Conservation (phyloP, 2,329 filamentous ascomycete species). For the Fusarium sarcochroum region DNA sequence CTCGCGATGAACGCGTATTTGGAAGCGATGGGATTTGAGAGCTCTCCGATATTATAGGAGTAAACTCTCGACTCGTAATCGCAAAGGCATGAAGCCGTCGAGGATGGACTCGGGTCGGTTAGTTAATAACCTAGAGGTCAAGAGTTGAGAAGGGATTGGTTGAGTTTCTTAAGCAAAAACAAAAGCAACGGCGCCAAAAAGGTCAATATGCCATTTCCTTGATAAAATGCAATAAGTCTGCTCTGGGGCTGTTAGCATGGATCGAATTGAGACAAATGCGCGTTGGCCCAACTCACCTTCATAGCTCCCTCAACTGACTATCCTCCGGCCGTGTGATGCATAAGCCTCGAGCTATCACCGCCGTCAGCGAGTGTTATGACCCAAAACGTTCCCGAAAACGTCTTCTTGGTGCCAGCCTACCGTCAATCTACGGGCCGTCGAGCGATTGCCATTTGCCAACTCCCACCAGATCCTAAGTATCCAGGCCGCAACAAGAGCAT, state of each 20-base stretch:
- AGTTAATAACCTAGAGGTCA: neutral
- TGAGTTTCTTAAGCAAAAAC: neutral
- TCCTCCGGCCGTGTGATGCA: conserved; percentile 29
- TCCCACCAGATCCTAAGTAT: conserved; percentile 54
- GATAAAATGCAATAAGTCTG: neutral
- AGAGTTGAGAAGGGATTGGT: neutral
- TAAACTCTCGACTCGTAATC: neutral
- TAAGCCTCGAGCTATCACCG: conserved; percentile 13
- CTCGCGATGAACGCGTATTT: neutral
- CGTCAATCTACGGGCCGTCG: conserved; percentile 32
- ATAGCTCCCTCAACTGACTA: conserved; percentile 7
- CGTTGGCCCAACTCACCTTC: conserved; percentile 3
- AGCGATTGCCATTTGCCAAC: conserved; percentile 52
- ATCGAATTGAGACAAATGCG: neutral
- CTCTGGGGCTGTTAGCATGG: neutral
- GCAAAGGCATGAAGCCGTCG: neutral
- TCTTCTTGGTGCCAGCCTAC: conserved; percentile 22
- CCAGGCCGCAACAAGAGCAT: conserved; percentile 56
- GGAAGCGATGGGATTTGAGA: neutral
- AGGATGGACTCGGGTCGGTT: neutral
- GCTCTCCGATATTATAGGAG: neutral
- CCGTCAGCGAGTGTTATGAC: conserved; percentile 22
- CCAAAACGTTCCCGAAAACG: neutral
- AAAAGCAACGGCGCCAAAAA: neutral
- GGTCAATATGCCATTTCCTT: neutral